Base-by-base conservation (phyloP, 2,329 filamentous ascomycete genomes). In the Cadophora sp. region DNA sequence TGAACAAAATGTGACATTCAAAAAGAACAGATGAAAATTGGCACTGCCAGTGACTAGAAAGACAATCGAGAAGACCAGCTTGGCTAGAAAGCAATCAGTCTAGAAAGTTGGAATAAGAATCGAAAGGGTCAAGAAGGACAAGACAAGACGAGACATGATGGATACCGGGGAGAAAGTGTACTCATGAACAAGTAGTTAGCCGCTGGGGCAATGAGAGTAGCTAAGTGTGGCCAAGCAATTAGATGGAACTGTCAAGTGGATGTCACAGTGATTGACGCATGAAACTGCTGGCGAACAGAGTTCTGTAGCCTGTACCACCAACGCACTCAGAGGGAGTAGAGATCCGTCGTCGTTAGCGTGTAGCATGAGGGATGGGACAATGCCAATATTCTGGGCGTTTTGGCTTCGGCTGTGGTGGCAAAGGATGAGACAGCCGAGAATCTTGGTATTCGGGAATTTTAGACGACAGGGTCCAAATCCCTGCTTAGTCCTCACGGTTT, bases 341-440 rank as follows among this genome's bases (percentile, higher is more conserved):
- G 59, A 48, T 62, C 26, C 26, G n/a, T 50, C 27, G 19, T 50
- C 22, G 56, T 59, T 43, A 34, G 40, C 26, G 8, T n/a, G 19
- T 16, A 62, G 27, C 37, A 62, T 50, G 40, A n/a, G 27, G 11
- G 59, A 24, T 62, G 26, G 14, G 16, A 62, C 59, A 50, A 34
- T 63, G 61, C 61, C 61, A 63, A 63, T 62, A 62, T 48, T 62
- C 26, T 62, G 59, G 48, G 61, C 46, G 61, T 63, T 63, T 63
- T 53, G 61, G 48, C 29, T 53, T 31, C 29, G 16, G 60, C 31
- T 34, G 29, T 62, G 37, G 58, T 46, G 24, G 40, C 29, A 37
- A n/a, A 29, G 24, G 26, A 26, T 53, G 61, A 63, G 46, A 63
- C 61, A 40, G 48, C 46, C 61, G 27, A 63, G 61, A 40, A 2